Base-by-base conservation (phyloP, 2,329 filamentous ascomycete genomes). In the Colletotrichum salicis region DNA sequence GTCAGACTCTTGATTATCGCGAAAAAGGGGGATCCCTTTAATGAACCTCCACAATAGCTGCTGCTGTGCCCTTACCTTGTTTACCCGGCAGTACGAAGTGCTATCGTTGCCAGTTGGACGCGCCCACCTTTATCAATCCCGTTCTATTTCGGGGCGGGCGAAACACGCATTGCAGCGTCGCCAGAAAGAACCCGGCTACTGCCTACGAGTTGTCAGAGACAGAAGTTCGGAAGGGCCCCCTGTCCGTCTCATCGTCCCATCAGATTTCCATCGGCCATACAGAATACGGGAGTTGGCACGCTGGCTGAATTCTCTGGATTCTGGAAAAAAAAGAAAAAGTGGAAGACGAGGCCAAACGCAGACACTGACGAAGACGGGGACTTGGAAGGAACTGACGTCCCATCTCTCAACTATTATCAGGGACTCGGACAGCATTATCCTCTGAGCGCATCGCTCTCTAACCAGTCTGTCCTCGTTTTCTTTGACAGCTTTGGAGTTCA, bases 61-160 rank as follows among this genome's bases (percentile, higher is more conserved):
- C 27, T 29, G 27, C 27, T 72, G 59, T 70, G 29, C 58, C 52
- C 24, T 29, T 68, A 37, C 45, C 48, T 64, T 35, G 29, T n/a
- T 48, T 48, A 48, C 41, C 41, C 41, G 19, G 41, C 41, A n/a
- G 11, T 29, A 29, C 27, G 27, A 29, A 29, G 27, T 29, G 27
- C 27, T 29, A 4, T 29, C 27, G 27, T 19, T 41, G 56, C 27
- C 27, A 29, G 27, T 52, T 57, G 45, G n/a, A 13, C 31, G 19
- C 35, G 63, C 33, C 58, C 68, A 62, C 57, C 33, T n/a, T 12
- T 52, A 54, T 54, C 58, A 62, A 45, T 55, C 58, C 55, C 65
- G 60, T 64, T 72, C 65, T 72, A 72, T 72, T 72, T 70, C 65
- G 70, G 65, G 64, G 58, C 45, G 60, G 70, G 70, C 70, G 65